Evolutionary conservation across 257 asterid genomes (phyloP), one percentile per base, ranked within the genome.

Genomic region (Solanum infundibuliforme): DNA sequence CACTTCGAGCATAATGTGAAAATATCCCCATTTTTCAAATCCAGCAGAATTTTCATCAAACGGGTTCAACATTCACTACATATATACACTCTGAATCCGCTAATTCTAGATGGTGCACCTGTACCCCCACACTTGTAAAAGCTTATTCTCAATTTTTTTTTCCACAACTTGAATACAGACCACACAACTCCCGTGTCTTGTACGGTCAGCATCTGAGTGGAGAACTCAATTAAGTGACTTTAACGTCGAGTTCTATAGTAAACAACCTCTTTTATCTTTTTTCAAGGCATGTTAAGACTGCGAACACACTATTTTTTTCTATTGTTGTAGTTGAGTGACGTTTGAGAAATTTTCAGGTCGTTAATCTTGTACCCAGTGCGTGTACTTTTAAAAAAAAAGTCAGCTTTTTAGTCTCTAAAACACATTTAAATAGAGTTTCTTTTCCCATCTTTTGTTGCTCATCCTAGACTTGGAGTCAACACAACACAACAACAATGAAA

Each of bases 401-500:
- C 69, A 27, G 7, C 7, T 20, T 7, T 82, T 48, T 0, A 9
- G 6, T 46, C 21, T 27, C 69, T 29, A 48, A 81, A 48, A 74
- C 29, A 35, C 29, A 82, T 82, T 43, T 82, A 82, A 82, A 82
- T 81, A 18, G 31, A 29, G 69, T 5, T 48, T 11, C 6, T 29
- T 71, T 43, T 18, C 35, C 18, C 27, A 31, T 58, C 21, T 27
- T 58, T 81, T 31, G 36, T 5, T 43, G 13, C 52, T 81, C 52
- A 6, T 66, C 16, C 62, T 48, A 55, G 65, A 3, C 65, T 55
- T 55, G 75, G 39, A 32, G 18, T 68, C 52, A 13, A 74, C 71
- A 73, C 68, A 16, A 39, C 69, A 23, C 12, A 75, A 87, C 66
- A 68, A 89, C 27, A 14, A 93, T 90, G 93, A 81, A 83, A 13